Conservation (phyloP, 164 flowering plant species). For the Kalanchoe fedtschenkoi region DNA sequence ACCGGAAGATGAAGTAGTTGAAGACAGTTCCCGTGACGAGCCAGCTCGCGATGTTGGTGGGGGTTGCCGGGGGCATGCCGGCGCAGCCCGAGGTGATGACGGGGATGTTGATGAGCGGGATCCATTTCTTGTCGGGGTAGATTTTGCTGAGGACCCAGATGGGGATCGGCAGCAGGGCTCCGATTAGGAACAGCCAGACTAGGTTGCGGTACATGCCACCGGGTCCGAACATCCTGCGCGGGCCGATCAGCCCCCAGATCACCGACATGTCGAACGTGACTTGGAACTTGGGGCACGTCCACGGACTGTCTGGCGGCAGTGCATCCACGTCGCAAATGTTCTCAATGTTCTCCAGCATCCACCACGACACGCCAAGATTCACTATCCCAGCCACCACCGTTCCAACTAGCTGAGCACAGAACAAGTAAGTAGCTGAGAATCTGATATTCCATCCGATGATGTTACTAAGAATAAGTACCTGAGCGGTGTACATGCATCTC, state of each 20-base stretch:
- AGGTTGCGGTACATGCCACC: constrained; percentile 77
- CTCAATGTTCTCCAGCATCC: constrained; percentile 83
- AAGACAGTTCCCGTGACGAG: constrained; percentile 78
- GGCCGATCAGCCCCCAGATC: constrained; percentile 95
- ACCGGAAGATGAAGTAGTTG: constrained; percentile 74
- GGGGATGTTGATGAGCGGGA: constrained; percentile 74
- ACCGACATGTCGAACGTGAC: constrained; percentile 92
- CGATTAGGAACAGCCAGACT: constrained; percentile 86
- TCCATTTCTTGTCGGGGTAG: constrained; percentile 87
- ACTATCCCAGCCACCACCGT: constrained; percentile 66
- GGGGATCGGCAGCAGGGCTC: constrained; percentile 83
- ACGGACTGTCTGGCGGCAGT: constrained; percentile 73
- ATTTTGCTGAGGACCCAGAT: constrained; percentile 76
- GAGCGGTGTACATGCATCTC: constrained; percentile 84
- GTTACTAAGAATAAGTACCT: too few relatives aligned
- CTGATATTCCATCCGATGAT: too few relatives aligned
- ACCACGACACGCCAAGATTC: constrained; percentile 86
- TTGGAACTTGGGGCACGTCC: constrained; percentile 90
- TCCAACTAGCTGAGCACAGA: constrained; percentile 87
- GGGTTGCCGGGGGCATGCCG: neutral
- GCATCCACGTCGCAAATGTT: constrained; percentile 70
- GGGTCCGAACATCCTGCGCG: constrained; percentile 65
- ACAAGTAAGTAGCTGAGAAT: too few relatives aligned
- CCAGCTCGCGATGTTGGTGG: constrained; percentile 51
- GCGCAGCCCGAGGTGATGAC: constrained; percentile 77